Evolutionary conservation across 2,329 filamentous ascomycete species (phyloP), one percentile per base, ranked within the genome.

Genomic region (Pseudogymnoascus sp.): DNA sequence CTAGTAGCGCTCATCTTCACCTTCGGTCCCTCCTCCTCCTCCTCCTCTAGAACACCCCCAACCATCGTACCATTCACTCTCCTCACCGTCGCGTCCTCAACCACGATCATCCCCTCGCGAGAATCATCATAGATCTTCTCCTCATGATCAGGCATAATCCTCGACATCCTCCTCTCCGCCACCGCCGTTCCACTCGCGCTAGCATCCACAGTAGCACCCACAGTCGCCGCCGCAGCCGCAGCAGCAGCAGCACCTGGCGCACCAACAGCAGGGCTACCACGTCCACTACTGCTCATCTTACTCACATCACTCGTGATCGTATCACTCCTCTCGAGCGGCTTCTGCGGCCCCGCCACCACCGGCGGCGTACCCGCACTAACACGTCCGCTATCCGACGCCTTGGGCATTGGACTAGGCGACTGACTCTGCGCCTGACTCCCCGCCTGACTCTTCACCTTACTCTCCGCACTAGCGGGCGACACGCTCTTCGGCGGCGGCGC

Each of bases 1-100:
- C 82, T 86, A 11, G 85, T 86, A 6, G 86, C 86, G 59, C 78
- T 81, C 87, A 90, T 89, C 64, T 80, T 76, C 11, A 82, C 80
- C 70, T 35, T 35, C 6, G 62, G 59, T 64, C 62, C 42, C 16
- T 65, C 63, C 35, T 76, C 72, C 13, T 79, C 76, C 33, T 78
- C 76, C 33, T 78, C 75, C 42, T 76, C 74, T 59, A 69, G 71
- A n/a, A 38, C 37, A 16, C 61, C 75, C 74, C 74, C 75, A 24
- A 47, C 6, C 42, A 47, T 47, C 10, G 74, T 72, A 33, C 53
- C 38, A n/a, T 42, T 10, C 31, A 24, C 50, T 11, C 37, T 37
- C 19, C 53, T 29, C 26, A 59, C 53, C 13, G 53, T 59, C 53
- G 53, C 53, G 11, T 59, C 53, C 53, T 59, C 53, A 19, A 59